A percentile compares a stretch with the other conserved stretches of the same genome.
Evolutionary conservation across 1,284 basidiomycete species (phyloP).

Genomic region (Pseudozyma sp.): DNA sequence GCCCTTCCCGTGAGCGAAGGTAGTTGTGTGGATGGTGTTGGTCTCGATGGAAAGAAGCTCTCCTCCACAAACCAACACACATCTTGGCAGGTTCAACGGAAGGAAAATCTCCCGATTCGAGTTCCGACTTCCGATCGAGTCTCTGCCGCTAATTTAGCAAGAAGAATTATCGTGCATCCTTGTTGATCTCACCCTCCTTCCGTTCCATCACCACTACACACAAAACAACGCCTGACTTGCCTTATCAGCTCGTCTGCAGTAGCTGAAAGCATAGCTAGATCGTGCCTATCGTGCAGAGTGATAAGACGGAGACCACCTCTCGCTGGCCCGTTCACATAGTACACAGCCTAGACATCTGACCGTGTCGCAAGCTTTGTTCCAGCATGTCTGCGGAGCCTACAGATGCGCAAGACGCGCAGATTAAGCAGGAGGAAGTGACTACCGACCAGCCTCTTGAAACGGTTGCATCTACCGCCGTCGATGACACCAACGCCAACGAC

Average conservation of each 20-base stretch:
- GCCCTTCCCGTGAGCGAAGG: too few species aligned
- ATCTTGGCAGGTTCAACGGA: not conserved
- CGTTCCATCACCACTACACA: slow-evolving; percentile 5
- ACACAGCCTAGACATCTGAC: not conserved
- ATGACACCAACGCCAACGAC: slow-evolving; percentile 8
- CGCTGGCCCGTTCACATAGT: not conserved
- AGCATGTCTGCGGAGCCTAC: slow-evolving; percentile 28
- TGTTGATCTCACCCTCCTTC: not conserved
- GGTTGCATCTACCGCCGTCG: slow-evolving; percentile 2
- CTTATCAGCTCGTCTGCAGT: not conserved
- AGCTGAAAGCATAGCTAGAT: not conserved
- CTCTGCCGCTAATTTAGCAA: not conserved
- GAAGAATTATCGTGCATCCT: slow-evolving; percentile 4
- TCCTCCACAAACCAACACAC: slow-evolving; percentile 11
- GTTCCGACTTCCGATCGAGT: not conserved
- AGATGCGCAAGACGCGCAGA: slow-evolving; percentile 23
- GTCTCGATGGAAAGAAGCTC: not conserved
- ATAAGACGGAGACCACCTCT: not conserved
- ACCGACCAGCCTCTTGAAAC: slow-evolving; percentile 6
- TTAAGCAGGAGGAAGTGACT: slow-evolving; percentile 27
- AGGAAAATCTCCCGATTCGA: slow-evolving; percentile 7
- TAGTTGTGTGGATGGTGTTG: not conserved
- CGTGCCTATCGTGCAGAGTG: not conserved
- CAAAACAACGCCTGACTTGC: not conserved
- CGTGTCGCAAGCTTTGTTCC: not conserved